phyloP scores from a whole-genome alignment of 179 eudicot species.

The Gypsophila paniculata region DNA sequence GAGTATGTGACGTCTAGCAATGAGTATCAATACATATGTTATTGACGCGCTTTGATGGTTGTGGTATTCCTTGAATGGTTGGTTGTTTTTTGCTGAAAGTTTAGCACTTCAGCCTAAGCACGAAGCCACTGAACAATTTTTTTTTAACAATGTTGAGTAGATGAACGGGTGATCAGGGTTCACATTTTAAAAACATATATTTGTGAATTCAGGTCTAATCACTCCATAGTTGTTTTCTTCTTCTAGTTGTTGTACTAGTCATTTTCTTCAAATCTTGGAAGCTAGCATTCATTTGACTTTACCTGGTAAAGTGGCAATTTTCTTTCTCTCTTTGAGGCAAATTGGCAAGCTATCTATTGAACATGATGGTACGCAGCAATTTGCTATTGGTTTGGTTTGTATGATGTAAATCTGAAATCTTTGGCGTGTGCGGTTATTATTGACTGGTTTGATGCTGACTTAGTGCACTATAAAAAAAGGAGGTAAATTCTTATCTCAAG shows the following conservation, averaged over 20 bases:
- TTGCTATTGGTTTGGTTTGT: neutral
- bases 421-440: conserved; percentile 7
- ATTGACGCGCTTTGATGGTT: neutral
- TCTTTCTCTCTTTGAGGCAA: no score
- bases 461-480: conserved; percentile 17
- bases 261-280: neutral
- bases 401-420: conserved; percentile 3
- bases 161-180: no score
- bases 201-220: neutral
- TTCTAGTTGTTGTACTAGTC: neutral
- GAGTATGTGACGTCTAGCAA: neutral
- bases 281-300: neutral
- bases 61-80: neutral
- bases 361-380: neutral
- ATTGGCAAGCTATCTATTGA: no score
- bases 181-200: neutral
- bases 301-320: neutral
- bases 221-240: no score
- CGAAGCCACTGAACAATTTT: neutral
- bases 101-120: neutral
- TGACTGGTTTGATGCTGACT: conserved; percentile 17
- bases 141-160: neutral
- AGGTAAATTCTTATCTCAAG: conserved; percentile 10
- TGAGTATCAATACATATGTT: neutral
- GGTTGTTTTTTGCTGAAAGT: neutral